Evolutionary conservation across 2,329 filamentous ascomycete genomes (phyloP), one percentile per base, ranked within the genome.

Genomic region (Ophiostoma tasmaniense): DNA sequence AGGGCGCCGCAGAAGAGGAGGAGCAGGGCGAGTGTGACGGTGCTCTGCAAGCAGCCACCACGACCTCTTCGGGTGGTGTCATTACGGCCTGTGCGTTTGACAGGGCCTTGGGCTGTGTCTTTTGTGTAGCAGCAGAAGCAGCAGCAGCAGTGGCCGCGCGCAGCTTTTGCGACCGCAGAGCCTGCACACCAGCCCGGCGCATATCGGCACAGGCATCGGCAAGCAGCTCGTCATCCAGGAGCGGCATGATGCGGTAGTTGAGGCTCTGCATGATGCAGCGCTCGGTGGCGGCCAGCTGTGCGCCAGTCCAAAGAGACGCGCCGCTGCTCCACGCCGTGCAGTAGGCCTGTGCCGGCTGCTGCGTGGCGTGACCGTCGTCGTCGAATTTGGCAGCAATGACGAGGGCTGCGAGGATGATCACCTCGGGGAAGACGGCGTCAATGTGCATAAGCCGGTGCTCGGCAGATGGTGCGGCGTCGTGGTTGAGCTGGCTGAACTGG

Each of bases 351-450:
- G 85, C 85, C 4, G 80, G 77, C 71, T 83, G 80, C 73, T 86
- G 82, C 67, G 79, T 78, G 76, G 89, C 87, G 73, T 85, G 81
- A 66, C 79, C 78, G 77, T 90, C 88, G 73, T 89, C 85, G 62
- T 84, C 80, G 74, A 89, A 90, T 77, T 90, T 90, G 74, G 82
- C 80, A n/a, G 87, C 86, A 67, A 90, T 85, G 71, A 88, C 80
- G 22, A 90, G 79, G 0, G 87, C 85, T 1, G 83, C 81, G n/a
- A 90, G 79, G 67, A 88, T 81, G 72, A 90, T 87, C 70, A 90
- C 75, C 75, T 90, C 87, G 67, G 87, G 87, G 70, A 79, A 80
- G 70, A 89, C 81, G 14, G 82, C 82, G 77, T 89, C 86, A 76
- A 88, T 87, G 76, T 89, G 85, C 62, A 83, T 78, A 72, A 80